Evolutionary conservation across 257 asterid genomes (phyloP), one percentile per base, ranked within the genome.

Genomic region (Eucommia ulmoides): DNA sequence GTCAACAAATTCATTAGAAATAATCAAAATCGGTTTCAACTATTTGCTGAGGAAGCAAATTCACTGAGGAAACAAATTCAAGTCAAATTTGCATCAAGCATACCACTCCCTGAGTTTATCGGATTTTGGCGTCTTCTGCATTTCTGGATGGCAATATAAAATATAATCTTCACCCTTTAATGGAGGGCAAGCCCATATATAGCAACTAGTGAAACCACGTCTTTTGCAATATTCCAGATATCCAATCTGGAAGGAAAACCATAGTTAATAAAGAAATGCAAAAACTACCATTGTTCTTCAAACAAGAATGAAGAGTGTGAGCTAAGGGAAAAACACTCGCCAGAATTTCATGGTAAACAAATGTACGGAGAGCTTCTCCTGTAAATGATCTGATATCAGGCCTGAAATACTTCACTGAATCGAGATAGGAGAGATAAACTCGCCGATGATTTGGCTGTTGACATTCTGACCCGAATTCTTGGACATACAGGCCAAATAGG

Each of bases 141-240:
- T 49, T 62, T 65, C 81, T 33, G 96, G 96, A 72, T 85, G 94
- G 62, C 83, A 79, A 60, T 74, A 65, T 60, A 85, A 65, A 54
- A 85, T 82, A 66, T 82, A 85, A 70, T 85, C 92, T 24, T 82
- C 88, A 41, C 79, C 84, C 69, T 59, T 77, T 35, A 38, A 20
- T 55, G 96, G 91, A 51, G 96, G 92, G 71, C 88, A 85, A 47
- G 91, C 83, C 94, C 94, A 85, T 65, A 85, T 66, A 33, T 82
- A 77, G 74, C 92, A 74, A 54, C 76, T 72, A 29, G 66, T 58
- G 54, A 77, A 85, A 57, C 96, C 96, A 42, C 53, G 73, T 52
- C 38, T 68, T 75, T 82, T 79, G 83, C 94, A 85, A 70, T 82
- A 79, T 52, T 78, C 88, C 41, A 82, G 87, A 73, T 85, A 85